phyloP scores from a whole-genome alignment of 148 eudicot genomes.

The Polygonum aviculare region DNA sequence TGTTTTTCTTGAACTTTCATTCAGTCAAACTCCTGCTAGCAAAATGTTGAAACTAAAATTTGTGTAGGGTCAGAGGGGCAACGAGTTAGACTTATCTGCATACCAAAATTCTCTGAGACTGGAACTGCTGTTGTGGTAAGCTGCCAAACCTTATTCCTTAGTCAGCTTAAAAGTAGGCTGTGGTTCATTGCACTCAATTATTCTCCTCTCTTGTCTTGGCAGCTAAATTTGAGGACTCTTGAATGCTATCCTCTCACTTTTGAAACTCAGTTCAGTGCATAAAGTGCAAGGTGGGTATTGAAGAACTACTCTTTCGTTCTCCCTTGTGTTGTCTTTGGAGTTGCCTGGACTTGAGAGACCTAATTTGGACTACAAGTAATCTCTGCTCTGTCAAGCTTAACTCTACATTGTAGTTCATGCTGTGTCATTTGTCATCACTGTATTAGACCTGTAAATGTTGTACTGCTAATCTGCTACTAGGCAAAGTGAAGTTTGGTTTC shows the following conservation, averaged over 20 bases:
- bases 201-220: conserved; percentile 14
- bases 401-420: background rate
- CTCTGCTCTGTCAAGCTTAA: background rate
- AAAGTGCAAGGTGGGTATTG: conserved; percentile 18
- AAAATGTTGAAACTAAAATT: background rate
- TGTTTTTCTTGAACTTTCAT: background rate
- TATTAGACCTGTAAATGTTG: background rate
- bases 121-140: conserved; percentile 83
- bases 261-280: conserved; percentile 49
- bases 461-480: background rate
- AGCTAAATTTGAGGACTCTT: conserved; percentile 85
- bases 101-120: conserved; percentile 82
- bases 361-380: background rate
- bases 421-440: background rate
- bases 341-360: background rate
- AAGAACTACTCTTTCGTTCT: background rate
- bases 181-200: background rate
- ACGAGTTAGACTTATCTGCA: conserved; percentile 60
- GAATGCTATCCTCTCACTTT: conserved; percentile 85
- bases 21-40: background rate
- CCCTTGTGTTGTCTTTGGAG: background rate
- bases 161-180: background rate
- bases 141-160: background rate
- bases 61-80: conserved; percentile 78
- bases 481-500: background rate